These are phyloP conservation scores for Helotiales sp. DNA, from an alignment of 2,329 filamentous ascomycete species.

Conservation along the genomic window DNA sequence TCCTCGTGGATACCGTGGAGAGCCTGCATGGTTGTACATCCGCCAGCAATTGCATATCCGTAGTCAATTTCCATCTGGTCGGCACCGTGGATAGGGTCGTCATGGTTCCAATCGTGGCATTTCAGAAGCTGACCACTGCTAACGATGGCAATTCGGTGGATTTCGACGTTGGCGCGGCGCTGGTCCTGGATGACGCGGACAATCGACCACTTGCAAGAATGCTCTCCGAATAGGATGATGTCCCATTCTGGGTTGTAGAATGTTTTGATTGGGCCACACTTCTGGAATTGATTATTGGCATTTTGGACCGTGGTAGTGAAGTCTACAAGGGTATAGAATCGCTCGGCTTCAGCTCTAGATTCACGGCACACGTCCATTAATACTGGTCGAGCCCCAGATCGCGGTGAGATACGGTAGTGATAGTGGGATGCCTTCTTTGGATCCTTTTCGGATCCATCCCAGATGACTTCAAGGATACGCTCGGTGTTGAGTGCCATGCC, in stretches of 20 bases:
- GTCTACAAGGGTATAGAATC: neutral
- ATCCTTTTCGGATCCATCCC: neutral
- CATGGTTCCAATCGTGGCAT: conserved; percentile 11
- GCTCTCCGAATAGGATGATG: neutral
- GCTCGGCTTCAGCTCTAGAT: neutral
- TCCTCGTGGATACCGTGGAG: conserved; percentile 11
- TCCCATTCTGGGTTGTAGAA: conserved; percentile 6
- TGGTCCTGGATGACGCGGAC: conserved; percentile 1
- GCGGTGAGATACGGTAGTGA: neutral
- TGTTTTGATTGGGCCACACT: neutral
- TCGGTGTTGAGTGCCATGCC: neutral
- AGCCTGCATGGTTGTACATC: conserved; percentile 9
- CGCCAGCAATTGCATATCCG: conserved; percentile 9
- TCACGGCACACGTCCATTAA: neutral
- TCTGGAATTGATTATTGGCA: neutral
- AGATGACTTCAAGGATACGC: conserved; percentile 2
- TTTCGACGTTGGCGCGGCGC: neutral
- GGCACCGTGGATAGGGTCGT: conserved; percentile 1
- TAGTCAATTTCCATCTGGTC: neutral
- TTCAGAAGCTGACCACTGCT: neutral
- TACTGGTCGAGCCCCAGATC: neutral
- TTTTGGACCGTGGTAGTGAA: neutral
- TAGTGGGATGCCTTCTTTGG: neutral
- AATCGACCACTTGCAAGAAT: conserved; percentile 6
- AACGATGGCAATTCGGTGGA: conserved; percentile 4